These are phyloP conservation scores for Puccinia hordei DNA, from an alignment of 1,284 basidiomycete species.

Conservation along the genomic window DNA sequence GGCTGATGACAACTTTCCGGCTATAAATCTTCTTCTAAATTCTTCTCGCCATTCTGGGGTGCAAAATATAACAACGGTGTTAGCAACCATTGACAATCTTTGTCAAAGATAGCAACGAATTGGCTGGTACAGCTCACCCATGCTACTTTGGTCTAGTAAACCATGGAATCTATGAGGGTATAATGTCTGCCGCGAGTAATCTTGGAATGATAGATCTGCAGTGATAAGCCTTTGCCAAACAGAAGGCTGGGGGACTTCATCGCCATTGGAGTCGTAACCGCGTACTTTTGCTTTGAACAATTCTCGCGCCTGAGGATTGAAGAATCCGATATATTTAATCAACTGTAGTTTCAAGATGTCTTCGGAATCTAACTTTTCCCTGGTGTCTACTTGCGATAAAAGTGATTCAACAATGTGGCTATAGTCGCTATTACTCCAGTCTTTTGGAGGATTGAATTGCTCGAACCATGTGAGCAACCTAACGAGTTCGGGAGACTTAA, in stretches of 20 bases:
- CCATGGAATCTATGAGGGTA: constrained; percentile 42
- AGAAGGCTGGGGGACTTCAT: not conserved
- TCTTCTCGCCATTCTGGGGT: constrained; percentile 6
- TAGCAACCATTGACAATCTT: constrained; percentile 1
- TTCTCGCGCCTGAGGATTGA: constrained; percentile 13
- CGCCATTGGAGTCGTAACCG: not conserved
- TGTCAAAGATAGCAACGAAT: not conserved
- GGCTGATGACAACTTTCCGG: not conserved
- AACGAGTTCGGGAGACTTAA: not conserved
- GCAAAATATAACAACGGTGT: not conserved
- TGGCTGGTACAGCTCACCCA: constrained; percentile 9
- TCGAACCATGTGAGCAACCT: constrained; percentile 13
- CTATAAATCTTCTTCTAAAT: constrained; percentile 14
- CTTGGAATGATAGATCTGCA: constrained; percentile 37
- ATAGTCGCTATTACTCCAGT: not conserved
- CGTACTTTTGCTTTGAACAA: constrained; percentile 4
- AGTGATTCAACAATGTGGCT: not conserved
- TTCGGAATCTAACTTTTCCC: constrained; percentile 1
- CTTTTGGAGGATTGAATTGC: constrained; percentile 7
- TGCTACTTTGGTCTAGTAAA: constrained; percentile 22
- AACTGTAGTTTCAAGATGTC: constrained; percentile 21
- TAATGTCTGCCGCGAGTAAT: constrained; percentile 5
- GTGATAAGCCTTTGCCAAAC: constrained; percentile 20
- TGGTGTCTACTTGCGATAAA: not conserved
- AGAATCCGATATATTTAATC: constrained; percentile 34